A percentile compares a stretch with the other conserved stretches of the same genome.
These are phyloP conservation scores for Amaranthus hypochondriacus DNA, from an alignment of 148 eudicot species.

Conservation along the genomic window DNA sequence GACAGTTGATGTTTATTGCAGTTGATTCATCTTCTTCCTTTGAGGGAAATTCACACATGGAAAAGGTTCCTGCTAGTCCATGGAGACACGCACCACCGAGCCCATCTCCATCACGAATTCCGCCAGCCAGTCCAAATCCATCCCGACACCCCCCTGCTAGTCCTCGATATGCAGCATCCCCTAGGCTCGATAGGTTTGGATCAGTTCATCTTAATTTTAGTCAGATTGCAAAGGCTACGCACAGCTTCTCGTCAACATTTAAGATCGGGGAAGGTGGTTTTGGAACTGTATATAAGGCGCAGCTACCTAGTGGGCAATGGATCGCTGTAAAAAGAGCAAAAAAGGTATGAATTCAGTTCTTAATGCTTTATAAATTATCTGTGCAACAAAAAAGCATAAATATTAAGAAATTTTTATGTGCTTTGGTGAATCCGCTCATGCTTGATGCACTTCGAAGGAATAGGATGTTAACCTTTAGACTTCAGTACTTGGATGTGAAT, in stretches of 20 bases:
- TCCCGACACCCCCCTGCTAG: slow-evolving; percentile 71
- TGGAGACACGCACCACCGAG: slow-evolving; percentile 64
- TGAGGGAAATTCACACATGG: slow-evolving; percentile 45
- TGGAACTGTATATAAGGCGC: slow-evolving; percentile 90
- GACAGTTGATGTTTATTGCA: slow-evolving; percentile 30
- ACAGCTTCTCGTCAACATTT: slow-evolving; percentile 60
- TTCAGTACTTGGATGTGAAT: neutral
- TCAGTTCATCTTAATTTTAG: slow-evolving; percentile 64
- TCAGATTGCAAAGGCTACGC: slow-evolving; percentile 66
- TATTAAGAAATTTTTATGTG: neutral
- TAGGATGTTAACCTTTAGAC: neutral
- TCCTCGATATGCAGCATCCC: slow-evolving; percentile 71
- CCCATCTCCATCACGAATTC: slow-evolving; percentile 50
- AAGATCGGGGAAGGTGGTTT: slow-evolving; percentile 91
- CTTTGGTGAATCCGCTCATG: neutral
- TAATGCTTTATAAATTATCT: neutral
- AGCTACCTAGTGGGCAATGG: slow-evolving; percentile 63
- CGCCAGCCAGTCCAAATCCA: slow-evolving; percentile 78
- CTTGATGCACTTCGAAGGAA: neutral
- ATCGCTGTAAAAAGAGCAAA: slow-evolving; percentile 95
- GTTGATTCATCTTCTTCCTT: slow-evolving; percentile 70
- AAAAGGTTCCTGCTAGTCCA: slow-evolving; percentile 63
- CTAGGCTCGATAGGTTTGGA: slow-evolving; percentile 55
- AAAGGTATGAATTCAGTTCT: slow-evolving; percentile 46
- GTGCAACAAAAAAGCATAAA: neutral